Evolutionary conservation across 1,284 basidiomycete genomes (phyloP).

Genomic region (Singerocomus inundabilis): DNA sequence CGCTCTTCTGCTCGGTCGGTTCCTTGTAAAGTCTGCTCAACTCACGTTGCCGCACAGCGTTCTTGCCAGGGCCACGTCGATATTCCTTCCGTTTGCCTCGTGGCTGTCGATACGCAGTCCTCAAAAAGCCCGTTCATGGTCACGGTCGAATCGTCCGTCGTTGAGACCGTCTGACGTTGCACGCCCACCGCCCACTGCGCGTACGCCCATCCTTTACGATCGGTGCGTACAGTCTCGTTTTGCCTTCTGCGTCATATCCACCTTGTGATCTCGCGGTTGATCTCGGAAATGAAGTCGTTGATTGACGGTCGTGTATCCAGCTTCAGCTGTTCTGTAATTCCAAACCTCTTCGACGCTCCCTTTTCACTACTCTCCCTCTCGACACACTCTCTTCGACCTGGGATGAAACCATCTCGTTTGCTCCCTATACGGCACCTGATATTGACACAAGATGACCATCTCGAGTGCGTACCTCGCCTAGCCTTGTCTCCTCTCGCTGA

Average conservation of each 20-base stretch:
- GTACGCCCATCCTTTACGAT: conserved; percentile 25
- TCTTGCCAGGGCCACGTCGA: conserved; percentile 8
- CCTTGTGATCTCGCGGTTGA: conserved; percentile 4
- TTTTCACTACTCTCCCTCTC: conserved; percentile 9
- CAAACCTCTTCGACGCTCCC: conserved; percentile 5
- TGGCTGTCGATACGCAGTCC: conserved; percentile 7
- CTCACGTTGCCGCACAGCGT: conserved; percentile 8
- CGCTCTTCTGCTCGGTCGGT: conserved; percentile 2
- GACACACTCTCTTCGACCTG: conserved; percentile 15
- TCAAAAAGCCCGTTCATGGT: conserved; percentile 24
- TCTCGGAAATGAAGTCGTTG: conserved; percentile 19
- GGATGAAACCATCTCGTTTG: conserved; percentile 29
- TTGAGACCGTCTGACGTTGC: conserved; percentile 4
- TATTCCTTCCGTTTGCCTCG: conserved; percentile 15
- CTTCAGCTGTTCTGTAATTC: conserved; percentile 16
- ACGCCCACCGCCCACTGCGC: not conserved
- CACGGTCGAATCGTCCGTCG: conserved; percentile 5
- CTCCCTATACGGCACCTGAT: conserved; percentile 24
- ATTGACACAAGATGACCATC: conserved; percentile 34
- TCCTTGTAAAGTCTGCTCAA: not conserved
- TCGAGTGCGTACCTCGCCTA: conserved; percentile 37
- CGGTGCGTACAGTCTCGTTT: conserved; percentile 18
- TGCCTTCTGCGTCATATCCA: conserved; percentile 2
- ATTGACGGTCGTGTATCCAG: conserved; percentile 18
- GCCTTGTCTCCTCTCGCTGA: conserved; percentile 10